Conservation (phyloP, 805 yeast genomes). For the Wickerhamiella nectarea region DNA sequence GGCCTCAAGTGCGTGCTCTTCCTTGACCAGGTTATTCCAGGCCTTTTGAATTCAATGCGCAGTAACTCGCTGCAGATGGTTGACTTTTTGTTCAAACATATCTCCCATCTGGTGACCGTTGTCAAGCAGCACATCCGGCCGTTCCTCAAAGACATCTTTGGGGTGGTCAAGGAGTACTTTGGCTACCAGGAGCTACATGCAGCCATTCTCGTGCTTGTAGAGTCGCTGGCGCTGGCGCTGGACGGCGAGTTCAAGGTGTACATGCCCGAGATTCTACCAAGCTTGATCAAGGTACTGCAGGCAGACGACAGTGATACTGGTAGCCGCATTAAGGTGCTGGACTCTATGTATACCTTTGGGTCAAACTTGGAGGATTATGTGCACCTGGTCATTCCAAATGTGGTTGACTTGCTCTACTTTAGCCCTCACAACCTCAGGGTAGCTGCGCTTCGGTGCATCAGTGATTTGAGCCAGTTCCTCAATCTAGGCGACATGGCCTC, state of each 20-base stretch:
- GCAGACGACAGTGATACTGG: constrained; percentile 39
- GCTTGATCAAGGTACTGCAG: constrained; percentile 63
- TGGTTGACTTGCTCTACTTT: constrained; percentile 67
- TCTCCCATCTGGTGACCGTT: constrained; percentile 62
- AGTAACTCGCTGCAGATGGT: constrained; percentile 55
- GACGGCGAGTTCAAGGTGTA: constrained; percentile 86
- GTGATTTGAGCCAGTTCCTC: constrained; percentile 61
- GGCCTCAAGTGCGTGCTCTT: constrained; percentile 86
- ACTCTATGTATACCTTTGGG: constrained; percentile 77
- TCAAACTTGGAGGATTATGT: constrained; percentile 76
- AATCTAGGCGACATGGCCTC: constrained; percentile 78
- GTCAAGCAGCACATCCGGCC: constrained; percentile 87
- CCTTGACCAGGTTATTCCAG: constrained; percentile 76
- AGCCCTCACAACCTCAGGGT: constrained; percentile 45
- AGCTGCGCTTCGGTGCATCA: constrained; percentile 71
- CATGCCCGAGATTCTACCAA: constrained; percentile 62
- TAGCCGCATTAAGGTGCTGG: constrained; percentile 49
- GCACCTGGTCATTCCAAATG: constrained; percentile 74
- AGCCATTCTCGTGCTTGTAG: constrained; percentile 66
- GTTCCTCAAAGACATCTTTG: constrained; percentile 60
- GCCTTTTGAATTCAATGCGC: constrained; percentile 72
- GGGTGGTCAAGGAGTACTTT: constrained; percentile 63
- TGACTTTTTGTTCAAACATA: constrained; percentile 79
- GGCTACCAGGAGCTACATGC: constrained; percentile 49
- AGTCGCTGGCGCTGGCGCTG: constrained; percentile 69